phyloP scores from a whole-genome alignment of 768 basidiomycete species.

The Kwoniella newhampshirensis region DNA sequence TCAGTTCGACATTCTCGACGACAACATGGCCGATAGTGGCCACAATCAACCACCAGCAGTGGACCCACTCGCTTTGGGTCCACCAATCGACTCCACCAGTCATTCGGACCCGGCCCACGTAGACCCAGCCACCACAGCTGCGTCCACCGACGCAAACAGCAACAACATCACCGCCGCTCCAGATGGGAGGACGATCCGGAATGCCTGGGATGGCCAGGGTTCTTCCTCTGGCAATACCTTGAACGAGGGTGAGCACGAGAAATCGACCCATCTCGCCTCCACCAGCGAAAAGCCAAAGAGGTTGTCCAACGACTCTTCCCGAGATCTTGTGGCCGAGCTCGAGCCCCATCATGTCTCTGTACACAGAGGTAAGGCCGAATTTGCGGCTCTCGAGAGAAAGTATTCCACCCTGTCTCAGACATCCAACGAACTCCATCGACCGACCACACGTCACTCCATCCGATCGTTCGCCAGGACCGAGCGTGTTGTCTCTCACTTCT shows the following conservation, averaged over 20 bases:
- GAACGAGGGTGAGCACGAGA: constrained; percentile 11
- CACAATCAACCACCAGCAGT: not conserved
- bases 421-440: constrained; percentile 36
- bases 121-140: constrained; percentile 3
- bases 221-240: constrained; percentile 28
- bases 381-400: constrained; percentile 40
- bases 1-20: not conserved
- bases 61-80: constrained; percentile 7
- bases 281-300: constrained; percentile 13
- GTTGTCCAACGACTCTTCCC: constrained; percentile 26
- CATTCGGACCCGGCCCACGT: constrained; percentile 1
- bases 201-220: not conserved
- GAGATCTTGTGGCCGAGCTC: constrained; percentile 43
- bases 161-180: constrained; percentile 4
- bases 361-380: constrained; percentile 38
- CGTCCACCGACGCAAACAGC: not conserved
- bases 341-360: constrained; percentile 36
- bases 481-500: constrained; percentile 9
- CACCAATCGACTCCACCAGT: constrained; percentile 13
- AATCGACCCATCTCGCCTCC: not conserved
- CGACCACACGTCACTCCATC: constrained; percentile 22
- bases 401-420: constrained; percentile 40
- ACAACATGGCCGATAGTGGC: constrained; percentile 11
- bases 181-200: not conserved
- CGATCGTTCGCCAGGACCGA: constrained; percentile 11